phyloP scores from a whole-genome alignment of 2,329 filamentous ascomycete species.

The Pleoardoris graminearum region DNA sequence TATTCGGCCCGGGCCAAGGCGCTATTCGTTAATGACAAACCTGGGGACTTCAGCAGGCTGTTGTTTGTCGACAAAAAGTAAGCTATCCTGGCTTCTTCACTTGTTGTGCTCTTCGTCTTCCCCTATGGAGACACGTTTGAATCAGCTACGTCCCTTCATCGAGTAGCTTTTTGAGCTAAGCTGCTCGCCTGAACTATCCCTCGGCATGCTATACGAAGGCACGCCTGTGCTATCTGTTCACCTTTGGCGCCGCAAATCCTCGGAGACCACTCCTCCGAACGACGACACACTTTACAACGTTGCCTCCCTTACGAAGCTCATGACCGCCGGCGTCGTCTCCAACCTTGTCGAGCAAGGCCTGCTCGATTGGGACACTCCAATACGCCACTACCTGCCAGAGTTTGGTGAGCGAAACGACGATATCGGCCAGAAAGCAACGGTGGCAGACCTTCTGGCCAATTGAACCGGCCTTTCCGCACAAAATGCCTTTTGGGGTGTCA shows the following conservation, averaged over 20 bases:
- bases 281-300: slow-evolving; percentile 16
- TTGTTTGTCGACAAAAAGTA: too few relatives aligned
- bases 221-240: slow-evolving; percentile 12
- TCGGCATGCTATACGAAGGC: slow-evolving; percentile 20
- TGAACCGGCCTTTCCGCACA: slow-evolving; percentile 15
- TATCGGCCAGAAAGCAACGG: slow-evolving; percentile 11
- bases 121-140: too few relatives aligned
- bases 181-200: slow-evolving; percentile 16
- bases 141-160: neutral
- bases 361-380: slow-evolving; percentile 19
- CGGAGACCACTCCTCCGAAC: neutral
- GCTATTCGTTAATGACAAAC: too few relatives aligned
- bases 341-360: slow-evolving; percentile 15
- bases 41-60: too few relatives aligned
- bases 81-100: too few relatives aligned
- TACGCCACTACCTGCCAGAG: slow-evolving; percentile 18
- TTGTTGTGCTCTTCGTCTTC: too few relatives aligned
- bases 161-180: slow-evolving; percentile 4
- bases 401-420: slow-evolving; percentile 17
- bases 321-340: slow-evolving; percentile 12
- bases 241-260: slow-evolving; percentile 11
- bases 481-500: slow-evolving; percentile 8
- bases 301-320: neutral
- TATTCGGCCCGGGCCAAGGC: too few relatives aligned
- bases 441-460: slow-evolving; percentile 15